A percentile compares a stretch with the other conserved stretches of the same genome.
phyloP scores from a whole-genome alignment of 352 stramenopile species.

The Globisporangium orthogonon region DNA sequence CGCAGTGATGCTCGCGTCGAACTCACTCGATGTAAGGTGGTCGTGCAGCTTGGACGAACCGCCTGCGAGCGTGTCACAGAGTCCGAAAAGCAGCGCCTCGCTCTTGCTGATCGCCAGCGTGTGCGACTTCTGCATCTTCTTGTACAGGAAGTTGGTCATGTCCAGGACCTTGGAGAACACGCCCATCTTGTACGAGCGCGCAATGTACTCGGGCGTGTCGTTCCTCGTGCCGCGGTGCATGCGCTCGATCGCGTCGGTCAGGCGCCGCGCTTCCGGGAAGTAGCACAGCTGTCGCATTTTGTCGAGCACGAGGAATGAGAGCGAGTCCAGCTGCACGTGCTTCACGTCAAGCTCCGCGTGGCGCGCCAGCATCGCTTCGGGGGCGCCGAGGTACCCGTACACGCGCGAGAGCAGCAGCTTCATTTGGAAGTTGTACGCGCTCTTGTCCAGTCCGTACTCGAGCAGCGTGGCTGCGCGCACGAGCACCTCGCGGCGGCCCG shows the following conservation, averaged over 20 bases:
- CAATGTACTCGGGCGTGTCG: conserved; percentile 80
- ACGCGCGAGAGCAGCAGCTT: conserved; percentile 79
- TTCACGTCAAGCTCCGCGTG: conserved; percentile 81
- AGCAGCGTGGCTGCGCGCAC: conserved; percentile 50
- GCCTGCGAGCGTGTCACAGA: conserved; percentile 40
- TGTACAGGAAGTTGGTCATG: conserved; percentile 72
- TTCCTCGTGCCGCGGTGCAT: conserved; percentile 49
- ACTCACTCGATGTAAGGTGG: conserved; percentile 30
- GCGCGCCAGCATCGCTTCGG: conserved; percentile 50
- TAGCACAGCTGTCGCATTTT: conserved; percentile 65
- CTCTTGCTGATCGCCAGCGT: conserved; percentile 58
- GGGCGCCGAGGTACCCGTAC: conserved; percentile 69
- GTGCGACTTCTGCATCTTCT: conserved; percentile 72
- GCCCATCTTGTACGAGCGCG: conserved; percentile 68
- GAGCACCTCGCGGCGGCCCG: conserved; percentile 29
- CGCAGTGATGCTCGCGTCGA: conserved; percentile 26
- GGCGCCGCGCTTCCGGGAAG: conserved; percentile 39
- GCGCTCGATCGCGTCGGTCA: conserved; percentile 39
- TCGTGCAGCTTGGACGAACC: conserved; percentile 43
- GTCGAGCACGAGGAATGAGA: conserved; percentile 81
- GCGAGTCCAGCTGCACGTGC: conserved; percentile 80
- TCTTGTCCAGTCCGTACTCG: conserved; percentile 71
- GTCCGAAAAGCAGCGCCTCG: conserved; percentile 48
- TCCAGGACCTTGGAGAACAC: conserved; percentile 83
- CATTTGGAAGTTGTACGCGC: conserved; percentile 89